Evolutionary conservation across 2,329 filamentous ascomycete genomes (phyloP), one percentile per base, ranked within the genome.

Genomic region (Aotearoamyces nothofagi): DNA sequence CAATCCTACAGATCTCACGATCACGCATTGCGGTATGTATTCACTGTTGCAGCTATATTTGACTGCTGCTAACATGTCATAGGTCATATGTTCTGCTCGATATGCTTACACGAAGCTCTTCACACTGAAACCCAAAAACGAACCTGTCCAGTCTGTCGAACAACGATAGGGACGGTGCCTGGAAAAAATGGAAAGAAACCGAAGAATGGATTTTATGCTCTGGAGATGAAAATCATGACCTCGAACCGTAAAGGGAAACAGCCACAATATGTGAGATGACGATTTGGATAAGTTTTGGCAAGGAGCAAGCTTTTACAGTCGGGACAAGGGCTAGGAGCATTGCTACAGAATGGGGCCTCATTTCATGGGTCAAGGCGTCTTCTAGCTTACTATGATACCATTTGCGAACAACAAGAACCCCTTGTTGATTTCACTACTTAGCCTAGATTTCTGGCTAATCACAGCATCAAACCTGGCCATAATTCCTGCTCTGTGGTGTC

Each of bases 81-180:
- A 76, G 72, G 72, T 7, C 72, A 78, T 41, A 52, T 77, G 3
- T 78, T 73, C 45, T 78, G 72, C 37, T 63, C 65, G 25, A 59
- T 65, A 32, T 78, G 72, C 42, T 55, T 78, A 2, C 67, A 73
- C 40, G 62, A 64, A 8, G 66, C 71, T 4, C 57, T 77, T 2
- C 53, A 68, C 33, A 67, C 69, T 17, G 64, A 70, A 29, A 51
- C 56, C n/a, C 65, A 60, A 32, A 65, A 63, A 32, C 47, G 46
- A 26, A 63, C 63, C 31, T 78, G 72, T 33, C 72, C 72, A 1
- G 72, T 78, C 38, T 78, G 72, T 46, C 60, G 72, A 17, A 57
- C 68, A 25, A 67, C 66, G 32, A 58, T 77, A 24, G 66, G 68
- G 30, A 54, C 55, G 28, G 50, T 44, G 13, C 37, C 46, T 12